Evolutionary conservation across 2,329 filamentous ascomycete genomes (phyloP), one percentile per base, ranked within the genome.

Genomic region (Aureobasidium sp.): DNA sequence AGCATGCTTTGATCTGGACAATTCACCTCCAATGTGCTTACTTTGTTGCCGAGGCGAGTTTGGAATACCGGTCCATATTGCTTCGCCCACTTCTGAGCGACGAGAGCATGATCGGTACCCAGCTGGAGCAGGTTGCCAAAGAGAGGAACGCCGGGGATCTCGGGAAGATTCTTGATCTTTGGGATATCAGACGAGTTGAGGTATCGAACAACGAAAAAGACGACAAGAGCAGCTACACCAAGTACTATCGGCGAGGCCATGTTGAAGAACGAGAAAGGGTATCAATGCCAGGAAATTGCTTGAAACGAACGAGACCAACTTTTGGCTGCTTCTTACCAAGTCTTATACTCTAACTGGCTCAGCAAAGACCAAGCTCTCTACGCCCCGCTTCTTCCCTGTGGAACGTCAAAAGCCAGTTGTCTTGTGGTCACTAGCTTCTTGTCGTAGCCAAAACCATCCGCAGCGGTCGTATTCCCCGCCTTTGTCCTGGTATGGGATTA

Each of bases 1-100:
- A 29, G 5, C 20, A 58, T 25, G 29, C 62, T 29, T 60, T 52
- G 20, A 2, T 14, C 3, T 20, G 29, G 20, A 29, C 7, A 8
- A 17, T 61, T 27, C 17, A 31, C 14, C 6, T n/a, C 7, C 5
- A 39, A 45, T 27, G 22, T 58, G 29, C 73, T 64, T 70, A 87
- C 85, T 68, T 78, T 83, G 64, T 88, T 91, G 1, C 88, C 89
- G 68, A 92, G 70, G 15, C 78, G 75, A 22, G 78, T 78, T 64
- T 80, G 78, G 61, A 79, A 80, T 14, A 80, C 78, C 5, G 78
- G 77, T 1, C 78, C 78, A 59, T 79, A 79, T 64, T 78, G 79
- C 70, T 79, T 75, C 45, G 72, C 74, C 75, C 77, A 77, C 66
- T 74, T 69, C 64, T 75, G 73, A 2, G 78, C 77, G 27, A 79